Percentiles rank a stretch among this genome's conserved stretches.
These are phyloP conservation scores for Populus tremula DNA, from an alignment of 345 rosid genomes.

Conservation along the genomic window DNA sequence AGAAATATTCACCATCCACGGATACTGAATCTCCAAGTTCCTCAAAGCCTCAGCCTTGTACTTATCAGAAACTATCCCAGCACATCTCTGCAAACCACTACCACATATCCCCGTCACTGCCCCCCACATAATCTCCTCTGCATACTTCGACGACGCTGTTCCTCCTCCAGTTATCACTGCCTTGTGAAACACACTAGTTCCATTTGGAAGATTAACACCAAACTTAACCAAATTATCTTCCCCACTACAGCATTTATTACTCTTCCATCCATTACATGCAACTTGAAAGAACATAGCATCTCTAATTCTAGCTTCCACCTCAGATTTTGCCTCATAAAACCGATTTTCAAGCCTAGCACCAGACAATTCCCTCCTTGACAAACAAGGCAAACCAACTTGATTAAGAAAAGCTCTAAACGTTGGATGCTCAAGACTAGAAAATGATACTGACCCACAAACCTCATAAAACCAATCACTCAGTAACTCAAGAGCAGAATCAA, in stretches of 20 bases:
- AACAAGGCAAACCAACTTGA: conserved; percentile 51
- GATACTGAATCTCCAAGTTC: conserved; percentile 52
- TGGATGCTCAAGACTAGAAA: conserved; percentile 52
- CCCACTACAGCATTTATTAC: conserved; percentile 30
- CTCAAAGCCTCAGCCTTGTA: conserved; percentile 45
- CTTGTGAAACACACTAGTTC: conserved; percentile 43
- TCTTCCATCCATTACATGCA: conserved; percentile 55
- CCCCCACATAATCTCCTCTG: conserved; percentile 52
- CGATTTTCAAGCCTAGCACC: conserved; percentile 43
- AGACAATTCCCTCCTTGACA: conserved; percentile 38
- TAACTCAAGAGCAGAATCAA: conserved; percentile 45
- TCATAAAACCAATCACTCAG: conserved; percentile 57
- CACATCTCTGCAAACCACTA: conserved; percentile 41
- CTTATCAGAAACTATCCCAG: conserved; percentile 52
- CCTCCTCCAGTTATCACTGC: conserved; percentile 34
- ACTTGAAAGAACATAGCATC: conserved; percentile 55
- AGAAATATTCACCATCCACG: conserved; percentile 57
- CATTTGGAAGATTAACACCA: conserved; percentile 49
- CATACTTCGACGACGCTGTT: conserved; percentile 43
- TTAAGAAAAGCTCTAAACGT: conserved; percentile 51
- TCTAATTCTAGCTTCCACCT: conserved; percentile 47
- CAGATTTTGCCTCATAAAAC: conserved; percentile 41
- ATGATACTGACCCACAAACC: conserved; percentile 48
- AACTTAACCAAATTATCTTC: conserved; percentile 46
- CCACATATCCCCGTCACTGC: conserved; percentile 39